Base-by-base conservation (phyloP, 2,329 filamentous ascomycete genomes). In the Paraphoma sp. region DNA sequence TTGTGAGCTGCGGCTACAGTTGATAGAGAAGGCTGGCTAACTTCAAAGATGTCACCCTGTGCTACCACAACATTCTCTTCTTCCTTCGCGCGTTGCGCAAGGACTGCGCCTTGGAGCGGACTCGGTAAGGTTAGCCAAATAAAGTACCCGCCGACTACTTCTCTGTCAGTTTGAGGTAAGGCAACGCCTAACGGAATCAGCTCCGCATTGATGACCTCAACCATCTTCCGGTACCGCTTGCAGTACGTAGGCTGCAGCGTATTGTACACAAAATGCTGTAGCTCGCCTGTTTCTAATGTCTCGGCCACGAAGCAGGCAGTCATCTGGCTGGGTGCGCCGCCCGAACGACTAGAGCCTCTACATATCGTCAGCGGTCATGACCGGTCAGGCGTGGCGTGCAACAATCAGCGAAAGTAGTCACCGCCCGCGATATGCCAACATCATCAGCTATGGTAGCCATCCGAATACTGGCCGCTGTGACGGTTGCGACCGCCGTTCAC, bases 81-180 rank as follows among this genome's bases (percentile, higher is more conserved):
- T 18, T 80, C 76, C 68, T 83, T 78, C 14, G 88, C 88, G 40
- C 80, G 79, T 64, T 82, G 77, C 6, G 85, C 85, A 31, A 92
- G 79, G 7, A 83, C 81, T 31, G 77, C 78, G 36, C 83, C 86
- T 8, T 82, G 80, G 51, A 89, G 77, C 44, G 71, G 53, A 60
- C 73, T 60, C 0, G 88, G 87, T 4, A 96, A 75, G 1, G 81
- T 82, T 28, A 96, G 76, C 92, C 92, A 97, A 46, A 96, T 80
- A 73, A 96, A 97, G 73, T 94, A 97, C 0, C 93, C 93, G 0
- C 93, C 93, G 30, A 88, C 89, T 3, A 88, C 74, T 3, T 79
- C 72, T 33, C 79, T 75, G 53, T 79, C 73, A 1, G 74, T 67
- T 53, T 83, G 76, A 12, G 76, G 74, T 38, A 81, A 56, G 66